Evolutionary conservation across 2,329 filamentous ascomycete genomes (phyloP).

Genomic region (Aspergillus sergii): DNA sequence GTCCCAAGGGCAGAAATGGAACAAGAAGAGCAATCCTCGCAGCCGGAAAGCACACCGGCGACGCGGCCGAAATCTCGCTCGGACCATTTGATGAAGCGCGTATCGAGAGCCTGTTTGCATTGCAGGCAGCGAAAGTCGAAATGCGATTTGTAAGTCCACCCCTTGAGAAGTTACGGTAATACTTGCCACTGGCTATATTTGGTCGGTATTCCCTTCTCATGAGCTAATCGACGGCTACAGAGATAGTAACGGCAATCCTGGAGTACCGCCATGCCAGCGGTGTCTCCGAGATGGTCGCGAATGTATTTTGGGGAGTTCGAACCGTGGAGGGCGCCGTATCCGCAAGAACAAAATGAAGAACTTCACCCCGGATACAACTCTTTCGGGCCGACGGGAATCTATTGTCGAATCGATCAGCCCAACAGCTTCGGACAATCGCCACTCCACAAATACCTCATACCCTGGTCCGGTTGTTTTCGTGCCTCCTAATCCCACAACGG

Average conservation of each 20-base stretch:
- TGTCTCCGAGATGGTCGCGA: slow-evolving; percentile 61
- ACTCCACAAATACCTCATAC: slow-evolving; percentile 31
- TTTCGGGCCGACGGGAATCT: slow-evolving; percentile 29
- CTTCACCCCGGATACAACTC: slow-evolving; percentile 30
- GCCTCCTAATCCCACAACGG: slow-evolving; percentile 33
- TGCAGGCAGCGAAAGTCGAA: slow-evolving; percentile 54
- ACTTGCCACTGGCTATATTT: not conserved
- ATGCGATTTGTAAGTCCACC: slow-evolving; percentile 52
- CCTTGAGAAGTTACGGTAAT: not conserved
- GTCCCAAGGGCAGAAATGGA: slow-evolving; percentile 11
- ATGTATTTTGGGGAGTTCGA: slow-evolving; percentile 61
- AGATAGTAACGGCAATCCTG: slow-evolving; percentile 51
- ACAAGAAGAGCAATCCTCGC: slow-evolving; percentile 21
- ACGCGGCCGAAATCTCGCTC: slow-evolving; percentile 26
- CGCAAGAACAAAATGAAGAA: slow-evolving; percentile 54
- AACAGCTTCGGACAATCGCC: slow-evolving; percentile 29
- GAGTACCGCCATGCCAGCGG: slow-evolving; percentile 58
- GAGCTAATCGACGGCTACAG: slow-evolving; percentile 23
- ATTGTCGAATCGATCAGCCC: slow-evolving; percentile 30
- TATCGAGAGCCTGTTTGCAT: slow-evolving; percentile 52
- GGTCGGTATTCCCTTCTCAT: not conserved
- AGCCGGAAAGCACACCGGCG: slow-evolving; percentile 12
- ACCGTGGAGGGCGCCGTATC: slow-evolving; percentile 61
- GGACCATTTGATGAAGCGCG: slow-evolving; percentile 45
- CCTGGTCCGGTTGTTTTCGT: slow-evolving; percentile 38